Evolutionary conservation across 371 early-diverging fungal species (phyloP).

Genomic region (Saksenaea vasiformis): DNA sequence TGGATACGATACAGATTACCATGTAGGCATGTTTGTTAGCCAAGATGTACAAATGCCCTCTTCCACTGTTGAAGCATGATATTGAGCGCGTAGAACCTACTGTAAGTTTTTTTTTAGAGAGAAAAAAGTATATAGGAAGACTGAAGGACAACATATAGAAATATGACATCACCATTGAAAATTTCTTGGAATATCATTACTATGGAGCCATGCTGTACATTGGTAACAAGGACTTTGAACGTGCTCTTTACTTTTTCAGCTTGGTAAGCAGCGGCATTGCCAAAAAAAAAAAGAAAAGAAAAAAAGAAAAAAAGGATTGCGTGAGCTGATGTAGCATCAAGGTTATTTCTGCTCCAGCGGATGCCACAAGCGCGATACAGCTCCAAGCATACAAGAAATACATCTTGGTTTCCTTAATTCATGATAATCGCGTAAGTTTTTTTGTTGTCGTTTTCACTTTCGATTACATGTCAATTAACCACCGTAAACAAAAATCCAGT

Average conservation of each 20-base stretch:
- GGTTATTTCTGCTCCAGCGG: constrained; percentile 67
- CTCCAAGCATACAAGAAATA: constrained; percentile 77
- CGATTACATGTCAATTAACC: background rate
- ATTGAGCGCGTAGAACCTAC: constrained; percentile 58
- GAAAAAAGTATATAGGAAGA: background rate
- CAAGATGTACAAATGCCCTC: constrained; percentile 60
- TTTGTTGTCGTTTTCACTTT: background rate
- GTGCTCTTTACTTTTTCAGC: constrained; percentile 66
- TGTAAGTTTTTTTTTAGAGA: constrained; percentile 26
- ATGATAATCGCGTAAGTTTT: constrained; percentile 49
- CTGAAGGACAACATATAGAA: constrained; percentile 14
- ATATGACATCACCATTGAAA: constrained; percentile 44
- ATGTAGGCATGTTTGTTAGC: constrained; percentile 60
- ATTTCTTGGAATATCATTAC: constrained; percentile 76
- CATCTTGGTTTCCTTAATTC: constrained; percentile 64
- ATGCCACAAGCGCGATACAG: constrained; percentile 71
- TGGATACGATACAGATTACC: background rate
- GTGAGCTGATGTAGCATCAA: constrained; percentile 8
- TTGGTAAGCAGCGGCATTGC: constrained; percentile 41
- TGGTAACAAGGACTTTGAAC: constrained; percentile 63
- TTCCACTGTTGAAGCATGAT: constrained; percentile 56
- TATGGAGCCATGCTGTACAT: constrained; percentile 78
- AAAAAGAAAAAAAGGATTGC: too few species aligned
- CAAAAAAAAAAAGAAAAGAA: background rate
- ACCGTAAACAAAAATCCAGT: too few species aligned